These are phyloP conservation scores for Boletus bicolor DNA, from an alignment of 768 basidiomycete species.

Conservation along the genomic window DNA sequence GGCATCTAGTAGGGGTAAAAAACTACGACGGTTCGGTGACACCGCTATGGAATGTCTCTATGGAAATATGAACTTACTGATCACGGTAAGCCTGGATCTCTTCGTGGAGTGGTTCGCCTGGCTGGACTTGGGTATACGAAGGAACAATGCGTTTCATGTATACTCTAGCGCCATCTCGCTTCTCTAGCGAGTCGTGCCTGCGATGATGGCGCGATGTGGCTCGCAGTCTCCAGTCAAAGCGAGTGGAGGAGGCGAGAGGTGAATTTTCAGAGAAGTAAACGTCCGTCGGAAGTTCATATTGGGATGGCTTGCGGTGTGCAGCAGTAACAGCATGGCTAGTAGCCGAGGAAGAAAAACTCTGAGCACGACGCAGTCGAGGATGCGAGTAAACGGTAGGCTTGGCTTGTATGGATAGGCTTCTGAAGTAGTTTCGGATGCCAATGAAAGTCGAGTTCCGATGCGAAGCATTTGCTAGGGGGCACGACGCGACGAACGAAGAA, in stretches of 20 bases:
- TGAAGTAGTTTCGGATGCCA: conserved; percentile 32
- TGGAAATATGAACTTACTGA: conserved; percentile 38
- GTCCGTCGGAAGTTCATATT: conserved; percentile 25
- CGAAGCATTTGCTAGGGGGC: conserved; percentile 4
- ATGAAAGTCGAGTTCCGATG: conserved; percentile 25
- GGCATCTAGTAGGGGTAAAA: conserved; percentile 45
- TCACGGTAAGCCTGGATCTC: conserved; percentile 53
- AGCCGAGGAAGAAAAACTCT: conserved; percentile 19
- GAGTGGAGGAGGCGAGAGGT: conserved; percentile 23
- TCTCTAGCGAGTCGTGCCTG: conserved; percentile 13
- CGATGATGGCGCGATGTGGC: conserved; percentile 43
- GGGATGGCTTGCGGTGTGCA: conserved; percentile 13
- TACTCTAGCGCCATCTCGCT: conserved; percentile 14
- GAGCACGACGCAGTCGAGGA: background rate
- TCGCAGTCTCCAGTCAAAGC: conserved; percentile 64
- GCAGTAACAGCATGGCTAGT: conserved; percentile 2
- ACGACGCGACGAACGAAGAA: conserved; percentile 2
- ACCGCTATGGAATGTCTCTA: background rate
- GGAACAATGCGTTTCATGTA: conserved; percentile 41
- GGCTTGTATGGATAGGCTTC: conserved; percentile 10
- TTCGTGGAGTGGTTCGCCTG: conserved; percentile 43
- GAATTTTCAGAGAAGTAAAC: conserved; percentile 30
- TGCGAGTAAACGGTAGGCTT: background rate
- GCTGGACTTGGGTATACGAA: conserved; percentile 29
- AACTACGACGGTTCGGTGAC: conserved; percentile 30